Conservation (phyloP, 306 rosid genomes). For the Corylus heterophylla region DNA sequence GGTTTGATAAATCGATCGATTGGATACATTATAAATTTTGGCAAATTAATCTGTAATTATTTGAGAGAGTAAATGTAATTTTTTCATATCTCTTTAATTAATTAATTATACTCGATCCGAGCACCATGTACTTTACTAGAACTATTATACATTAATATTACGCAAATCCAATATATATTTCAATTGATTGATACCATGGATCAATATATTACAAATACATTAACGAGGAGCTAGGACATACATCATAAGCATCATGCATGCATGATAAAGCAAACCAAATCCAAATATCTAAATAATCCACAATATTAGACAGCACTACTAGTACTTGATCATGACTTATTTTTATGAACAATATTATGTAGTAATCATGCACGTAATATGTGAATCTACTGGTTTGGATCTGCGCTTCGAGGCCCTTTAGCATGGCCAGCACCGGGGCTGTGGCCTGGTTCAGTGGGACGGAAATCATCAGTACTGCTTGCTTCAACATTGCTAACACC, state of each 20-base stretch:
- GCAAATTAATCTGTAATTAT: too few species aligned
- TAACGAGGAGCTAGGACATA: neutral
- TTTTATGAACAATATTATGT: neutral
- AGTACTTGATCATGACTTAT: too few species aligned
- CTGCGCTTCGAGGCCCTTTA: slow-evolving; percentile 27
- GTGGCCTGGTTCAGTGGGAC: slow-evolving; percentile 81
- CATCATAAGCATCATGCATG: too few species aligned
- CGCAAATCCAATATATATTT: too few species aligned
- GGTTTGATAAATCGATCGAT: too few species aligned
- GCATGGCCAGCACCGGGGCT: slow-evolving; percentile 90
- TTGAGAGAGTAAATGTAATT: too few species aligned
- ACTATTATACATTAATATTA: too few species aligned
- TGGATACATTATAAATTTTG: too few species aligned
- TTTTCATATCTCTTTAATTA: neutral
- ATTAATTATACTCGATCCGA: neutral
- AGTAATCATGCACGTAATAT: slow-evolving; percentile 2
- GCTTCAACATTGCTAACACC: slow-evolving; percentile 1
- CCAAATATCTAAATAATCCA: slow-evolving; percentile 11
- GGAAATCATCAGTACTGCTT: slow-evolving; percentile 39
- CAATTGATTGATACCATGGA: neutral
- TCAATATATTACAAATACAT: neutral
- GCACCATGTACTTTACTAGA: neutral
- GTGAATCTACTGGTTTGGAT: slow-evolving; percentile 29
- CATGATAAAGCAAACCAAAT: neutral
- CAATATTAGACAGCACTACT: neutral